Conservation (phyloP, 805 yeast species). For the Zygosaccharomyces bailii region DNA sequence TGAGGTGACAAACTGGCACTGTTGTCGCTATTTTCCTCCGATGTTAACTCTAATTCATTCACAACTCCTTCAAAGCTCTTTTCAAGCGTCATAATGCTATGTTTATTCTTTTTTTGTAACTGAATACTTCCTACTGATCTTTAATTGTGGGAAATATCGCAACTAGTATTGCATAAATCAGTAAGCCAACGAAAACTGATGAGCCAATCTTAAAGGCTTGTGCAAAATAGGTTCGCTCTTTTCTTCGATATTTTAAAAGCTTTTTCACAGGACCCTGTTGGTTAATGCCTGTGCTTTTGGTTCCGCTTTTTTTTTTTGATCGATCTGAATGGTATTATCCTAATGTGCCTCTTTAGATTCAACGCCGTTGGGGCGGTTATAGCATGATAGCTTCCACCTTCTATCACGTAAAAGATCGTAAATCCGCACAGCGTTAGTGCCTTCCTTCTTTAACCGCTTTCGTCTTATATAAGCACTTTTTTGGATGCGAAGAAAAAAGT, state of each 20-base stretch:
- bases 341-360: background rate
- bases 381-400: background rate
- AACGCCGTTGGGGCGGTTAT: background rate
- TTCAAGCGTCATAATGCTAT: background rate
- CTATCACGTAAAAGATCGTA: background rate
- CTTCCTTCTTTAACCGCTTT: background rate
- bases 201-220: background rate
- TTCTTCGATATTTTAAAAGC: background rate
- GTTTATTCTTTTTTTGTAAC: no score
- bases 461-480: conserved; percentile 1
- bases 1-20: background rate
- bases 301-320: background rate
- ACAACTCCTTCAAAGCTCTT: background rate
- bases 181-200: background rate
- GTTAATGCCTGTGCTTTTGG: background rate
- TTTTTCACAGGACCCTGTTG: background rate
- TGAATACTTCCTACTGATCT: background rate
- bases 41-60: background rate
- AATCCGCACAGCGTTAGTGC: background rate
- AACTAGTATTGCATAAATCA: background rate
- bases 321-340: background rate
- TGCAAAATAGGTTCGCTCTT: background rate
- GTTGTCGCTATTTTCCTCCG: background rate
- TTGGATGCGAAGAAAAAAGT: background rate
- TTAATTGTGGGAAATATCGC: background rate